phyloP scores from a whole-genome alignment of 2,329 filamentous ascomycete species.

The Fusarium chuoi region DNA sequence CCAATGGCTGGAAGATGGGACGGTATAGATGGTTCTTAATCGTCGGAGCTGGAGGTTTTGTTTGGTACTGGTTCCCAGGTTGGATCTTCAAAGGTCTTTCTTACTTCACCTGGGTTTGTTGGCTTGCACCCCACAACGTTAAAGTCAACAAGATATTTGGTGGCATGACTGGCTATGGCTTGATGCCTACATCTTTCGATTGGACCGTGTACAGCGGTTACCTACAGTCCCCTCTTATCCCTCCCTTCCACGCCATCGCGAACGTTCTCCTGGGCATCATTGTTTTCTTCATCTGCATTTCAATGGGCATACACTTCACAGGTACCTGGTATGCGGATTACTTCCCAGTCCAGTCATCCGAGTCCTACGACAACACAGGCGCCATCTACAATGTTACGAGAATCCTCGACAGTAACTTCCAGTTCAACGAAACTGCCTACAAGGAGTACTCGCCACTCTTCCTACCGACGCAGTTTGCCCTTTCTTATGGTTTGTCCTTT shows the following conservation, averaged over 20 bases:
- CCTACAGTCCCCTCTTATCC: constrained; percentile 61
- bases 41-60: constrained; percentile 61
- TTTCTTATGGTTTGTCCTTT: constrained; percentile 72
- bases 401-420: constrained; percentile 65
- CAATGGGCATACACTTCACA: constrained; percentile 68
- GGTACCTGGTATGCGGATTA: constrained; percentile 68
- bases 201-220: constrained; percentile 62
- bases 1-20: constrained; percentile 71
- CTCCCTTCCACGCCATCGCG: constrained; percentile 64
- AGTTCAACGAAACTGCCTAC: constrained; percentile 71
- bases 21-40: constrained; percentile 72
- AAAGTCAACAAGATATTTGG: constrained; percentile 73
- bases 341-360: constrained; percentile 69
- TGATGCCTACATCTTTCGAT: constrained; percentile 70
- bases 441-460: constrained; percentile 73
- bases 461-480: constrained; percentile 69
- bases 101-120: constrained; percentile 71
- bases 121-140: constrained; percentile 68
- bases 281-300: constrained; percentile 66
- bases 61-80: constrained; percentile 71
- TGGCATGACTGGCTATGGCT: constrained; percentile 65
- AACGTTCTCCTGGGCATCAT: constrained; percentile 65
- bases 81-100: constrained; percentile 71
- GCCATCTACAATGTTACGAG: constrained; percentile 66
- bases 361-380: constrained; percentile 73